Percentiles rank a stretch among this genome's conserved stretches.
Evolutionary conservation across 805 yeast genomes (phyloP).

Genomic region (Candida germanica): DNA sequence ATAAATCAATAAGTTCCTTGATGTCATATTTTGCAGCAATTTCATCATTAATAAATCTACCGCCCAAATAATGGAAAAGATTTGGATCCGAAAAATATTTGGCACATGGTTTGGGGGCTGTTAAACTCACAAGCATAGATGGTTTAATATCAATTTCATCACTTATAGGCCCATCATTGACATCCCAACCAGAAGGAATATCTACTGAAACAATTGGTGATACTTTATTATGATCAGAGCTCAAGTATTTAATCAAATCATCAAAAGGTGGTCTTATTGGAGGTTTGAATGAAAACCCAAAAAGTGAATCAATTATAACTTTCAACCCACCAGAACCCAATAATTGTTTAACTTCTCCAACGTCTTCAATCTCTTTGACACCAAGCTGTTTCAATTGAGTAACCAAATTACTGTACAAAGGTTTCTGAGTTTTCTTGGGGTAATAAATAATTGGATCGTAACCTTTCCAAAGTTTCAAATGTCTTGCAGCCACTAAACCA

Average conservation of each 20-base stretch:
- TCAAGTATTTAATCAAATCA: slow-evolving; percentile 27
- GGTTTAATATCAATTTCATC: slow-evolving; percentile 50
- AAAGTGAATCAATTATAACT: slow-evolving; percentile 68
- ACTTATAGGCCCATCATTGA: slow-evolving; percentile 71
- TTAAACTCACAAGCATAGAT: slow-evolving; percentile 68
- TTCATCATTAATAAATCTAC: slow-evolving; percentile 68
- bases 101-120: slow-evolving; percentile 94
- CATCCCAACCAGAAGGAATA: slow-evolving; percentile 97
- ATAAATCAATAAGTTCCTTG: slow-evolving; percentile 36
- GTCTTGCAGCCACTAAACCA: slow-evolving; percentile 94
- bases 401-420: slow-evolving; percentile 55
- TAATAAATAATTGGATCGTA: slow-evolving; percentile 74
- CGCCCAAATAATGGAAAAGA: slow-evolving; percentile 76
- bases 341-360: slow-evolving; percentile 27
- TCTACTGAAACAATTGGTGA: slow-evolving; percentile 79
- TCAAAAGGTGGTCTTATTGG: slow-evolving; percentile 81
- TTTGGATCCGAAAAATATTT: slow-evolving; percentile 32
- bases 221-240: slow-evolving; percentile 34
- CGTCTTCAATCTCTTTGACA: slow-evolving; percentile 51
- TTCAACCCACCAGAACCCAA: slow-evolving; percentile 23
- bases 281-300: slow-evolving; percentile 92
- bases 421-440: slow-evolving; percentile 61
- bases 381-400: slow-evolving; percentile 65
- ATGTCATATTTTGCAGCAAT: slow-evolving; percentile 76
- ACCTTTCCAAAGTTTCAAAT: slow-evolving; percentile 70